A percentile compares a stretch with the other conserved stretches of the same genome.
Conservation (phyloP, 176 grass and related monocot genomes). For the maize (Zea mays) region DNA sequence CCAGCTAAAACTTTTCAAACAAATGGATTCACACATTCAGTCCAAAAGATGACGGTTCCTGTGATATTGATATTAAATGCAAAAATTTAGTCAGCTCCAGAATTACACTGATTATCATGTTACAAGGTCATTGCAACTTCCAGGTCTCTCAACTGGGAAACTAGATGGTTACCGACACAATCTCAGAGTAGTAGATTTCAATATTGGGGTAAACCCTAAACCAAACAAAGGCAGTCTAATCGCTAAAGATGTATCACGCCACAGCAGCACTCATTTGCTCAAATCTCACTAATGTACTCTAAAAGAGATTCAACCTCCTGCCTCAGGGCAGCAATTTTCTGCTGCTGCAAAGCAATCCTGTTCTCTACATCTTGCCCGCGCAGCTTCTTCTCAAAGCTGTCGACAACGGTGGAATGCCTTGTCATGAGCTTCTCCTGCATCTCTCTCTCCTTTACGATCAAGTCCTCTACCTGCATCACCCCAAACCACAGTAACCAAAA, state of each 20-base stretch:
- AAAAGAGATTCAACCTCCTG: slow-evolving; percentile 78
- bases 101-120: slow-evolving; percentile 14
- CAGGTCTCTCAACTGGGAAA: not conserved
- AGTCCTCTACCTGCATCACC: slow-evolving; percentile 62
- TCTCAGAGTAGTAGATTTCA: not conserved
- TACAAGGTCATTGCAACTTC: slow-evolving; percentile 21
- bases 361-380: slow-evolving; percentile 81
- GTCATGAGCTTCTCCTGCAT: slow-evolving; percentile 89
- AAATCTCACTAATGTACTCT: slow-evolving; percentile 80
- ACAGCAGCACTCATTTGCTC: slow-evolving; percentile 7
- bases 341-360: slow-evolving; percentile 75
- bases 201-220: not conserved
- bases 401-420: slow-evolving; percentile 84
- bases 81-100: slow-evolving; percentile 34
- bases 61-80: slow-evolving; percentile 7
- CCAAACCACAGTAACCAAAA: slow-evolving; percentile 19
- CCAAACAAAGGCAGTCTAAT: slow-evolving; percentile 21
- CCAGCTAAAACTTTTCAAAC: not conserved
- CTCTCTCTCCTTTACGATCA: slow-evolving; percentile 81
- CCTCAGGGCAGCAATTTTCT: slow-evolving; percentile 69
- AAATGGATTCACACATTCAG: not conserved
- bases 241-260: slow-evolving; percentile 5
- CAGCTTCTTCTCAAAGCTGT: slow-evolving; percentile 94
- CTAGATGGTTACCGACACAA: slow-evolving; percentile 10
- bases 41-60: not conserved